Evolutionary conservation across 495 filamentous ascomycete genomes (phyloP), one percentile per base, ranked within the genome.

Genomic region (Penicillium mononematosum): DNA sequence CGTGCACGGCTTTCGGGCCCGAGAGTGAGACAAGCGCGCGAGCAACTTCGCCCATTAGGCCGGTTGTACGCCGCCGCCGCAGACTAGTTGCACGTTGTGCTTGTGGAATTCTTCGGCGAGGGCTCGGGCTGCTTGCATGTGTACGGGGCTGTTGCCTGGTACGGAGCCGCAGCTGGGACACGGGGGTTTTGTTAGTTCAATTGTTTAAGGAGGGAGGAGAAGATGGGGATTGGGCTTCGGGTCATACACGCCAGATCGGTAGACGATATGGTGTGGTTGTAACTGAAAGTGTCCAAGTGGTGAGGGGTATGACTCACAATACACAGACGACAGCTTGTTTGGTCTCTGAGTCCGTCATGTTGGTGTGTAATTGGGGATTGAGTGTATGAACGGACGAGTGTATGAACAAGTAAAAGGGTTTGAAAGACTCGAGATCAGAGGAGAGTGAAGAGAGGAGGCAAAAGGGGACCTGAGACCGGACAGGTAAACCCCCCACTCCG

Each of bases 21-120:
- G 87, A 85, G 41, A 97, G 85, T 0, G 84, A 78, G 64, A 95
- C 90, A n/a, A 98, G 85, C 0, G 91, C 92, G 44, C 84, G 83
- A 29, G 94, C 90, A 1, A 98, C 65, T 61, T 96, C 91, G 61
- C 94, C 94, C 94, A 98, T 98, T 22, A 98, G 79, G 8, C 94
- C 94, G 7, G 88, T 84, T 17, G 95, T 96, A 64, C n/a, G n/a
- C 94, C 94, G 57, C 95, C 94, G 65, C 94, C 94, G 72, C 96
- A 98, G 52, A 98, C 89, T 31, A 98, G 85, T 3, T 78, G 76
- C 61, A 95, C 88, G 62, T 87, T 85, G 63, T 90, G 77, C 55
- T 81, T 75, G 71, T 89, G 83, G 75, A 98, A 85, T 59, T 79
- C 78, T 24, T 79, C 73, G 39, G 88, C 94, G 8, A 98, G 86